Conservation (phyloP, 2,329 filamentous ascomycete genomes). For the Stagonosporopsis tanaceti region DNA sequence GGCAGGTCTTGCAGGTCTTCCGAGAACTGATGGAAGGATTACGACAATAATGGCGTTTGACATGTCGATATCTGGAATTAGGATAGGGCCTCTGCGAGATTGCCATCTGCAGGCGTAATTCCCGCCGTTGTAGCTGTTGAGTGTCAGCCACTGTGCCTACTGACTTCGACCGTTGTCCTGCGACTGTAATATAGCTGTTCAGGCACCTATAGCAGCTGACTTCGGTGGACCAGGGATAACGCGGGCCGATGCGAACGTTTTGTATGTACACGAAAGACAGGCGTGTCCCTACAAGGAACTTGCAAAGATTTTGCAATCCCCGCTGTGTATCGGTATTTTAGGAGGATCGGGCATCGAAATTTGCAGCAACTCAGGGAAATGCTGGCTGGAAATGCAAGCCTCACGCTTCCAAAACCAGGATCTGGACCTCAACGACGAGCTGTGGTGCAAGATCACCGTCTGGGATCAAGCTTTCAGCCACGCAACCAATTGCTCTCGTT, state of each 20-base stretch:
- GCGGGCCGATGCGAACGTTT: constrained; percentile 19
- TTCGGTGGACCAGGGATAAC: constrained; percentile 5
- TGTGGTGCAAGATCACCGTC: constrained; percentile 38
- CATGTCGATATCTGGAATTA: constrained; percentile 6
- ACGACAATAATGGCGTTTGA: constrained; percentile 4
- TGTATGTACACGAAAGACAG: background rate
- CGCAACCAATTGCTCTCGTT: constrained; percentile 37
- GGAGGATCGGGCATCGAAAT: constrained; percentile 18
- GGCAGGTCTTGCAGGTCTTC: background rate
- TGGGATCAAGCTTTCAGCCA: constrained; percentile 34
- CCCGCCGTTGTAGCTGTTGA: background rate
- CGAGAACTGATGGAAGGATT: constrained; percentile 12
- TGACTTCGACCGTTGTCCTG: background rate
- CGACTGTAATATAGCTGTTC: constrained; percentile 1
- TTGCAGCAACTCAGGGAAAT: constrained; percentile 17
- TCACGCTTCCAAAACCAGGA: constrained; percentile 22
- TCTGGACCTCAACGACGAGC: constrained; percentile 32
- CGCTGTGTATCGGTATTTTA: constrained; percentile 12
- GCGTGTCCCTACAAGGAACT: constrained; percentile 10
- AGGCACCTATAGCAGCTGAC: constrained; percentile 9
- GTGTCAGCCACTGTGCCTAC: background rate
- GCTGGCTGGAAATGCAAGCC: constrained; percentile 16
- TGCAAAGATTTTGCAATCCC: constrained; percentile 22
- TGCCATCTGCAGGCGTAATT: constrained; percentile 8
- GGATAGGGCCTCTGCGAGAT: constrained; percentile 9